phyloP scores from a whole-genome alignment of 2,329 filamentous ascomycete genomes.

The Bisporella sp. region DNA sequence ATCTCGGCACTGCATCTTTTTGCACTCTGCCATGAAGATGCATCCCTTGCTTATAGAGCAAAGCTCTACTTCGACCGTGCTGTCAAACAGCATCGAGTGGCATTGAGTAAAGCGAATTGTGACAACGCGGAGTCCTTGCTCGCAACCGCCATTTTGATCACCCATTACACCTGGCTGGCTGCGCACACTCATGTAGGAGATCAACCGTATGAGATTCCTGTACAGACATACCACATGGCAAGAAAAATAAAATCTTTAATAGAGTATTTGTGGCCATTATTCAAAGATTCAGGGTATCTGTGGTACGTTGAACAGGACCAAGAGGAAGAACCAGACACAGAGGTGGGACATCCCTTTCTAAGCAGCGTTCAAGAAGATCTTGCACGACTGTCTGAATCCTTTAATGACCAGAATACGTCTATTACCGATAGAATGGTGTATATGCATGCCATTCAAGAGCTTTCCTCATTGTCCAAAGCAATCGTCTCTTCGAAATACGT shows the following conservation, averaged over 20 bases:
- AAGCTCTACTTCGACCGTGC: constrained; percentile 11
- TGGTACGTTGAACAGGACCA: constrained; percentile 3
- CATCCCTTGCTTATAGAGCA: constrained; percentile 2
- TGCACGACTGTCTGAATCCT: constrained; percentile 1
- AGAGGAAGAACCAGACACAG: neutral
- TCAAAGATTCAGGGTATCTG: constrained; percentile 1
- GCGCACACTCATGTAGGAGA: constrained; percentile 1
- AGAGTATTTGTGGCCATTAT: constrained; percentile 7
- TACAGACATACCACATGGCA: constrained; percentile 13
- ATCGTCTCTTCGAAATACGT: constrained; percentile 1
- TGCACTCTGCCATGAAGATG: constrained; percentile 6
- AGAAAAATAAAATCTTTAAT: constrained; percentile 4
- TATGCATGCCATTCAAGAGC: neutral
- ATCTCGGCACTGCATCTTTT: constrained; percentile 10
- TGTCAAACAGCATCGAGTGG: constrained; percentile 6
- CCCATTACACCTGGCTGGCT: constrained; percentile 12
- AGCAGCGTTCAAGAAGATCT: constrained; percentile 6
- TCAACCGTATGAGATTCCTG: constrained; percentile 5
- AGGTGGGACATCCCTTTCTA: neutral
- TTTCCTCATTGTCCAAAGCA: constrained; percentile 2
- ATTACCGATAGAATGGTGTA: constrained; percentile 4
- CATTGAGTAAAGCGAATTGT: constrained; percentile 2
- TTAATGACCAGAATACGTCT: neutral
- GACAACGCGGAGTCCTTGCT: constrained; percentile 5
- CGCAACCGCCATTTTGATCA: constrained; percentile 10